These are phyloP conservation scores for Inga oerstediana DNA, from an alignment of 306 rosid species.

Conservation along the genomic window DNA sequence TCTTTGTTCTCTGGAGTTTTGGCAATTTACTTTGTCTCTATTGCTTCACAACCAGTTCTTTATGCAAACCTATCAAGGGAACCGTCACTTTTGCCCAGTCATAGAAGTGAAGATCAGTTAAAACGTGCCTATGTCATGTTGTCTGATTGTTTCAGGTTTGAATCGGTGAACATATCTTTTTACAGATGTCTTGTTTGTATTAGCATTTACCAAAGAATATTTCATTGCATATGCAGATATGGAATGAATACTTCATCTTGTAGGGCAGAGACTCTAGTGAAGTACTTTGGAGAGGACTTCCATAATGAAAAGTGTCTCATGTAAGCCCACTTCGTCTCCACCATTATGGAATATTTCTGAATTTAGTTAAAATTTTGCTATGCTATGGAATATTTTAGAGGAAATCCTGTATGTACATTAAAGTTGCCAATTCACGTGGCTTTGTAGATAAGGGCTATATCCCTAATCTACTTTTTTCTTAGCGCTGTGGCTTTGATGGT, in stretches of 20 bases:
- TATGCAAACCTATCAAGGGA: conserved; percentile 72
- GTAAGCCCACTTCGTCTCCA: conserved; percentile 53
- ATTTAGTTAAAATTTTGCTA: conserved; percentile 4
- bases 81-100: conserved; percentile 89
- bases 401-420: conserved; percentile 16
- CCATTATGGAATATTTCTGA: conserved; percentile 28
- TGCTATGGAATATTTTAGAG: conserved; percentile 15
- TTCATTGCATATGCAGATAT: conserved; percentile 56
- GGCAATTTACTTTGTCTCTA: background rate
- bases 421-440: conserved; percentile 11
- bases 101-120: conserved; percentile 72
- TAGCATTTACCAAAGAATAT: background rate
- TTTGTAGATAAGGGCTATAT: conserved; percentile 7
- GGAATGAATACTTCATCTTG: conserved; percentile 84
- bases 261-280: conserved; percentile 80
- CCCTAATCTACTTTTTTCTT: background rate
- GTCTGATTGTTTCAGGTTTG: conserved; percentile 93
- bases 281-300: conserved; percentile 85
- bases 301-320: conserved; percentile 62
- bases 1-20: conserved; percentile 6
- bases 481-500: conserved; percentile 8
- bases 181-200: conserved; percentile 20
- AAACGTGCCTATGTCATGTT: conserved; percentile 80
- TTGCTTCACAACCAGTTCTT: conserved; percentile 57
- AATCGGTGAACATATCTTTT: conserved; percentile 32